phyloP scores from a whole-genome alignment of 768 basidiomycete species.

The Leccinum incarnatum region DNA sequence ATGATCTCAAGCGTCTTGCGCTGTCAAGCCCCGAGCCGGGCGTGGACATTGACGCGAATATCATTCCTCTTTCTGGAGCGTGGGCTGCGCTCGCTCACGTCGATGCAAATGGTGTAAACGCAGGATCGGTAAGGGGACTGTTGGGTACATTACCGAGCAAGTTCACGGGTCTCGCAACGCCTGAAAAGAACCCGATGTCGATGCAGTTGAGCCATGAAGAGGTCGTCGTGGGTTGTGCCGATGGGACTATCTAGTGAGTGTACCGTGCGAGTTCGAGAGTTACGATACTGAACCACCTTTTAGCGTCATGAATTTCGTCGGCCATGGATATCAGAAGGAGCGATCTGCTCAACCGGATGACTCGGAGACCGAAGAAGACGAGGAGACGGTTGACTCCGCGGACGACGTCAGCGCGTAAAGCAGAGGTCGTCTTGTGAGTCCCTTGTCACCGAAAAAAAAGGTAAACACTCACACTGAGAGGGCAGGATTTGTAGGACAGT shows the following conservation, averaged over 20 bases:
- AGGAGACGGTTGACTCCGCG: conserved; percentile 9
- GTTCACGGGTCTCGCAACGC: conserved; percentile 76
- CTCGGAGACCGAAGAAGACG: conserved; percentile 7
- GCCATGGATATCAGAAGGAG: conserved; percentile 49
- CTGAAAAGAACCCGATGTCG: conserved; percentile 94
- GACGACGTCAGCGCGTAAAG: conserved; percentile 17
- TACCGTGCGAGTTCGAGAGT: neutral
- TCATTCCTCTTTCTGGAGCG: conserved; percentile 67
- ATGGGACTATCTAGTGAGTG: conserved; percentile 87
- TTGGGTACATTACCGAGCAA: conserved; percentile 61
- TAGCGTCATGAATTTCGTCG: conserved; percentile 63
- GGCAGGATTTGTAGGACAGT: neutral
- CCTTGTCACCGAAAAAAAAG: neutral
- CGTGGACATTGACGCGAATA: conserved; percentile 63
- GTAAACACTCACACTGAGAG: too few species aligned
- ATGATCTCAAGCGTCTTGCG: conserved; percentile 8
- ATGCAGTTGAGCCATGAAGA: conserved; percentile 91
- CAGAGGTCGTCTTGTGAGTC: neutral
- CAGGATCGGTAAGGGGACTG: conserved; percentile 49
- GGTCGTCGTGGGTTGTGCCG: conserved; percentile 87
- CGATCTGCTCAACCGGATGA: conserved; percentile 3
- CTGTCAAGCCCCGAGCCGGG: conserved; percentile 29
- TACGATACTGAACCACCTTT: conserved; percentile 10
- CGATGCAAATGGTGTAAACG: conserved; percentile 32
- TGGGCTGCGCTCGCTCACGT: conserved; percentile 66